phyloP scores from a whole-genome alignment of 805 yeast genomes.

The Clavispora fructus region DNA sequence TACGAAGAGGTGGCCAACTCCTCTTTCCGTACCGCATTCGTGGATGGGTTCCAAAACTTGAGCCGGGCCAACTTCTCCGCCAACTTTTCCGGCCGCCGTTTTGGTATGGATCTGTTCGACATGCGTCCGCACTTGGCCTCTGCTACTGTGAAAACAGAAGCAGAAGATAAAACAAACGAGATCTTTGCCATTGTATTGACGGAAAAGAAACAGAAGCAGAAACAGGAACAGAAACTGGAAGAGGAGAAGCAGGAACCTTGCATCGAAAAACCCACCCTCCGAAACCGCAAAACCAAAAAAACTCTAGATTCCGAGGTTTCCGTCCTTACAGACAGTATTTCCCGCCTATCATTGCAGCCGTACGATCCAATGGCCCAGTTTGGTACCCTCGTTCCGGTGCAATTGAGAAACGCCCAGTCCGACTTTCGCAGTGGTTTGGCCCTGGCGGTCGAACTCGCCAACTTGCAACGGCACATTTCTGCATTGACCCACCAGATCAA shows the following conservation, averaged over 20 bases:
- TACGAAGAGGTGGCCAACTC: slow-evolving; percentile 26
- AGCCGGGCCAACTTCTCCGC: slow-evolving; percentile 47
- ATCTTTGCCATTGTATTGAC: slow-evolving; percentile 8
- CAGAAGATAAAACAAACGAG: not conserved
- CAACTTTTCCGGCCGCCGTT: slow-evolving; percentile 32
- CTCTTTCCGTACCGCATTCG: slow-evolving; percentile 17
- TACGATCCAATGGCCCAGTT: slow-evolving; percentile 35
- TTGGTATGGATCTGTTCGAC: slow-evolving; percentile 41
- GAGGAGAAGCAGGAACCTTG: not conserved
- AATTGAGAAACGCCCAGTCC: slow-evolving; percentile 33
- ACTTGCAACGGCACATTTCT: slow-evolving; percentile 17
- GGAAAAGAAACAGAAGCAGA: not conserved
- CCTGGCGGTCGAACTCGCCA: slow-evolving; percentile 17
- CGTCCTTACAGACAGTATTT: not conserved
- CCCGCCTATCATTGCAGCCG: not conserved
- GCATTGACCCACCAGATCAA: not conserved
- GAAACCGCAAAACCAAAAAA: not conserved
- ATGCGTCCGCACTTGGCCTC: slow-evolving; percentile 24
- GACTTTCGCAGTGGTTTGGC: slow-evolving; percentile 30
- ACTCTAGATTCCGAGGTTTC: not conserved
- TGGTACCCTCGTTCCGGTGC: slow-evolving; percentile 43
- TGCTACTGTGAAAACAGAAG: slow-evolving; percentile 10
- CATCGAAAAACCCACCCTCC: not conserved
- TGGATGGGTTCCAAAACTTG: slow-evolving; percentile 34
- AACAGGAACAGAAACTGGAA: not conserved